Base-by-base conservation (phyloP, 139 green algal species). In the Klebsormidium nitens region DNA sequence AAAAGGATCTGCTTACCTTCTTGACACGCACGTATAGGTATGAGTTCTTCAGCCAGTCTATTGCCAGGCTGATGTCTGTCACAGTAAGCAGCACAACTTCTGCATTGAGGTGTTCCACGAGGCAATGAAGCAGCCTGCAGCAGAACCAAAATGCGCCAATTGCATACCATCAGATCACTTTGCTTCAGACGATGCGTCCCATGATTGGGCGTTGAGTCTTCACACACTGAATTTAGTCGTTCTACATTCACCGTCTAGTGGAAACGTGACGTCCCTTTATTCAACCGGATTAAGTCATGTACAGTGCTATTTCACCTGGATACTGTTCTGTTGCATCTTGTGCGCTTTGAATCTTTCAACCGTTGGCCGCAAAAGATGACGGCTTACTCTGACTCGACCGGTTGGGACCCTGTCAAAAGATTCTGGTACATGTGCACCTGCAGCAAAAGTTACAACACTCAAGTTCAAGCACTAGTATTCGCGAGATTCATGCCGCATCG, bases 351-450 rank as follows among this genome's bases (percentile, higher is more conserved):
- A n/a, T n/a, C n/a, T n/a, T n/a, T n/a, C n/a, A n/a, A n/a, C n/a
- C n/a, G n/a, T n/a, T n/a, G n/a, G n/a, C n/a, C n/a, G n/a, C n/a
- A n/a, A n/a, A n/a, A n/a, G n/a, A n/a, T n/a, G n/a, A n/a, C n/a
- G n/a, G n/a, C 48, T 70, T 76, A 78, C 71, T 74, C 23, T 2
- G 72, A 79, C 55, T 79, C 72, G 17, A 79, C 66, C n/a, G 72
- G 36, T 46, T 79, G 48, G 19, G 38, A 26, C 14, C 72, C 66
- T 42, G 37, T 36, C 5, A 69, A 29, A 40, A 79, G 72, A 39
- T 76, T 75, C 29, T 44, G 4, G 32, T 79, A 79, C 14, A 75
- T 36, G 26, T 79, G 49, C 14, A 69, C 72, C 72, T 79, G 64
- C 31, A 71, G 52, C 28, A 59, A 52, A 52, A 48, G 56, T 17